Conservation (phyloP, 1,284 basidiomycete genomes). For the Cryptococcus jaspeensis region DNA sequence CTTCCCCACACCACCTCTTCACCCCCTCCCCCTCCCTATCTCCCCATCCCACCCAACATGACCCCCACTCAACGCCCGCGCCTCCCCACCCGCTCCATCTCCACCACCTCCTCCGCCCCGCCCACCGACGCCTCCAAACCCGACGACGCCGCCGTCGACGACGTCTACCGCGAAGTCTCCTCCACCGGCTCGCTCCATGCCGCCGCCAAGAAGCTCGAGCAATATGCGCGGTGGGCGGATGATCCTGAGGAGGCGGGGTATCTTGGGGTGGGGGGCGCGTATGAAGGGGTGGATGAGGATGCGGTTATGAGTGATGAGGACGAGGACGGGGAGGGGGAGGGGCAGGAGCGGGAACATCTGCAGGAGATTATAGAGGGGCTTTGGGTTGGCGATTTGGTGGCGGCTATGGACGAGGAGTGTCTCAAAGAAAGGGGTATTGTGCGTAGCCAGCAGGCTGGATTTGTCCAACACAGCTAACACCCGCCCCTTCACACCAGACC, state of each 20-base stretch:
- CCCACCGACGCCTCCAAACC: slow-evolving; percentile 39
- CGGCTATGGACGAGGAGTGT: slow-evolving; percentile 45
- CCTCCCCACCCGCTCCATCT: slow-evolving; percentile 18
- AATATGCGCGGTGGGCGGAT: slow-evolving; percentile 18
- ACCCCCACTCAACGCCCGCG: slow-evolving; percentile 1
- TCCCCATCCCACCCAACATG: neutral
- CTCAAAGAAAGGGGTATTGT: slow-evolving; percentile 44
- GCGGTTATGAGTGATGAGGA: slow-evolving; percentile 16
- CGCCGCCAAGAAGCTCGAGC: slow-evolving; percentile 33
- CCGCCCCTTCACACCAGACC: slow-evolving; percentile 22
- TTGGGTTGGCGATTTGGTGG: slow-evolving; percentile 51
- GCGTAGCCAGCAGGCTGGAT: slow-evolving; percentile 17
- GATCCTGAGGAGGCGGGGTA: slow-evolving; percentile 39
- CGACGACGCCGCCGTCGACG: slow-evolving; percentile 39
- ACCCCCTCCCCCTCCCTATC: neutral
- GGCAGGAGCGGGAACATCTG: slow-evolving; percentile 35
- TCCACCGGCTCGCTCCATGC: slow-evolving; percentile 34
- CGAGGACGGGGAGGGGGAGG: slow-evolving; percentile 11
- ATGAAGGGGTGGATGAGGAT: slow-evolving; percentile 20
- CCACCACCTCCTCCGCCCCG: slow-evolving; percentile 15
- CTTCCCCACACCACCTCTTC: neutral
- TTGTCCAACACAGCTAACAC: neutral
- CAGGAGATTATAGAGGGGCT: slow-evolving; percentile 47
- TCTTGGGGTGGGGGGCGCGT: slow-evolving; percentile 10
- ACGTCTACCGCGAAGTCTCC: slow-evolving; percentile 37